Percentiles rank a stretch among this genome's conserved stretches.
Evolutionary conservation across 2,329 filamentous ascomycete genomes (phyloP).

Genomic region (Cladosporium sp.): DNA sequence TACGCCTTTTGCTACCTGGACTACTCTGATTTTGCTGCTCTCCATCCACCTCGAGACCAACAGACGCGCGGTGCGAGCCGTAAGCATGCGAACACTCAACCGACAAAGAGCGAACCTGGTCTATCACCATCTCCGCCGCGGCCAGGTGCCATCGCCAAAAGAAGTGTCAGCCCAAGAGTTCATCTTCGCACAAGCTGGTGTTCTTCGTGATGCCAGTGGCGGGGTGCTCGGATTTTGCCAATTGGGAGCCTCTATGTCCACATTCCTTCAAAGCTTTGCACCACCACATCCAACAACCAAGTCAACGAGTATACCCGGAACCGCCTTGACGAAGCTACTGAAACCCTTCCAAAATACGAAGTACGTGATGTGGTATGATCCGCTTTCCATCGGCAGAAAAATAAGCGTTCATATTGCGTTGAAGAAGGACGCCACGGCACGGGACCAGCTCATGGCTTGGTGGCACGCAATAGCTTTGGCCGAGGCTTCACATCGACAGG

Average conservation of each 20-base stretch:
- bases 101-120: constrained; percentile 79
- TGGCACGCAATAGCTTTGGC: constrained; percentile 54
- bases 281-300: constrained; percentile 28
- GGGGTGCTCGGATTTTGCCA: constrained; percentile 49
- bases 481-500: constrained; percentile 14
- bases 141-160: constrained; percentile 56
- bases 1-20: constrained; percentile 68
- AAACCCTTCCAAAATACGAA: constrained; percentile 46
- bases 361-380: constrained; percentile 59
- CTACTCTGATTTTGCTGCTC: constrained; percentile 66
- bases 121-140: constrained; percentile 51
- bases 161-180: constrained; percentile 59
- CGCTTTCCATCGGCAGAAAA: constrained; percentile 30
- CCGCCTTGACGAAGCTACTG: constrained; percentile 44
- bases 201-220: constrained; percentile 54
- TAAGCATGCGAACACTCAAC: constrained; percentile 80
- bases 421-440: constrained; percentile 52
- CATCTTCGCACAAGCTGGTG: constrained; percentile 60
- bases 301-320: constrained; percentile 11
- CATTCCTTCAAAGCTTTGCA: constrained; percentile 21
- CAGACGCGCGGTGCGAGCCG: constrained; percentile 76
- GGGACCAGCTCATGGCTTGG: constrained; percentile 58
- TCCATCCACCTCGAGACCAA: constrained; percentile 77
- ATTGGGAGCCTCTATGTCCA: constrained; percentile 44
- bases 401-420: constrained; percentile 53